Percentiles rank a stretch among this genome's conserved stretches.
Conservation (phyloP, 2,329 filamentous ascomycete genomes). For the Paecilomyces formosus region DNA sequence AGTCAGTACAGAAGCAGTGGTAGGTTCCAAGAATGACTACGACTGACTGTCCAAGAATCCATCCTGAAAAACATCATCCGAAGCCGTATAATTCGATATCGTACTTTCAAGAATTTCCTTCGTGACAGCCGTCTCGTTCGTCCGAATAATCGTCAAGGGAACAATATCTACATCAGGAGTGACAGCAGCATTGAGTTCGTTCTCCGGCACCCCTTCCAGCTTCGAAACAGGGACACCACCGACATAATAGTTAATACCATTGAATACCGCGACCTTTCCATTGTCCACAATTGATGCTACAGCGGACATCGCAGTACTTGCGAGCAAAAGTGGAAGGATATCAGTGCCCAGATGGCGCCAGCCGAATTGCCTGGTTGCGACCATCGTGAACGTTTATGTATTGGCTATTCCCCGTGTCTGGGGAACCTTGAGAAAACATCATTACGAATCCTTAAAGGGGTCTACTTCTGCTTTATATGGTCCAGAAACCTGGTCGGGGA, state of each 20-base stretch:
- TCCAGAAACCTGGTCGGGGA: too few relatives aligned
- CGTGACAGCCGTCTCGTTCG: background rate
- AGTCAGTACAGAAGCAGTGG: background rate
- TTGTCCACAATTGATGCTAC: conserved; percentile 2
- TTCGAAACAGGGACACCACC: conserved; percentile 11
- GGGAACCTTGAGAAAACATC: too few relatives aligned
- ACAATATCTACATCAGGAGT: conserved; percentile 5
- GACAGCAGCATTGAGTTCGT: background rate
- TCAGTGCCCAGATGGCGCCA: background rate
- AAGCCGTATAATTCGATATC: conserved; percentile 7
- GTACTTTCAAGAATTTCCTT: conserved; percentile 1
- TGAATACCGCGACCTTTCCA: conserved; percentile 11
- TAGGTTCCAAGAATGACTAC: background rate
- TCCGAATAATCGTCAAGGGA: conserved; percentile 11
- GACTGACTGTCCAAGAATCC: conserved; percentile 8
- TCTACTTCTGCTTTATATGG: too few relatives aligned
- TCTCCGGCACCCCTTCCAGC: background rate
- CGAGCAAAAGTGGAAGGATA: background rate
- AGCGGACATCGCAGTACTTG: background rate
- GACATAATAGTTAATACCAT: conserved; percentile 26
- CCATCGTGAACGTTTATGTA: background rate
- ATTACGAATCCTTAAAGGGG: too few relatives aligned
- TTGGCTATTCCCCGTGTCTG: too few relatives aligned
- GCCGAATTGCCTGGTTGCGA: background rate
- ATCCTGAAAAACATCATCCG: conserved; percentile 12